Evolutionary conservation across 164 flowering plant genomes (phyloP).

Genomic region (Malania oleifera): DNA sequence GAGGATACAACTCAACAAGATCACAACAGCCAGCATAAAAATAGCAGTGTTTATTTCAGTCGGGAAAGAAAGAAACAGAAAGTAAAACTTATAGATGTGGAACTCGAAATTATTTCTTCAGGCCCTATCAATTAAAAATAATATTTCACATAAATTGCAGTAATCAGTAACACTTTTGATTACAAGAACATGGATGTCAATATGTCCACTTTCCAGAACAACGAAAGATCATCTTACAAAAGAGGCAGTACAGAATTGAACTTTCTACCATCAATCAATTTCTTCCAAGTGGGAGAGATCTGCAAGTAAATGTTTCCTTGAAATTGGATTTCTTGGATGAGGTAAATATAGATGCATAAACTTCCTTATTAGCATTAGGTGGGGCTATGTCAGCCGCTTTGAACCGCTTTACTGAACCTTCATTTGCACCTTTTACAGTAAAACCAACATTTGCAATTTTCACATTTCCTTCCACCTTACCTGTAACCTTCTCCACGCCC

Average conservation of each 20-base stretch:
- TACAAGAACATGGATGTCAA: too few relatives aligned
- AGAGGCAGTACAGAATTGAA: background rate
- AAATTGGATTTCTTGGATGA: constrained; percentile 74
- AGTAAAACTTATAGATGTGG: too few relatives aligned
- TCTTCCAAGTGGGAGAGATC: constrained; percentile 92
- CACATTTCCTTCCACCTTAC: constrained; percentile 29
- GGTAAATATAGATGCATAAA: constrained; percentile 90
- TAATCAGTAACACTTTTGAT: too few relatives aligned
- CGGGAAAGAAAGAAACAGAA: too few relatives aligned
- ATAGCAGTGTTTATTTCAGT: too few relatives aligned
- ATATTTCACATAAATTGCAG: too few relatives aligned
- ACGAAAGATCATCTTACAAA: background rate
- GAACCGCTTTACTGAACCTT: constrained; percentile 43
- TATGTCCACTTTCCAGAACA: too few relatives aligned
- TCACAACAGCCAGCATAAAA: too few relatives aligned
- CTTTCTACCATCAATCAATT: constrained; percentile 35
- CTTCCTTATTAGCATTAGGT: constrained; percentile 65
- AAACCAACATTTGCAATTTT: constrained; percentile 26
- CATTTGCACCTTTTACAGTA: constrained; percentile 22
- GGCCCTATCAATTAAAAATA: too few relatives aligned
- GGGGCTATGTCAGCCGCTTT: constrained; percentile 63
- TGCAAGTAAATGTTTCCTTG: constrained; percentile 81
- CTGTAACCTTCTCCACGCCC: constrained; percentile 23
- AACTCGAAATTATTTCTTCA: too few relatives aligned
- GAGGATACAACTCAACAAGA: too few relatives aligned